Conservation (phyloP, 2,329 filamentous ascomycete genomes). For the Talaromyces pinophilus region DNA sequence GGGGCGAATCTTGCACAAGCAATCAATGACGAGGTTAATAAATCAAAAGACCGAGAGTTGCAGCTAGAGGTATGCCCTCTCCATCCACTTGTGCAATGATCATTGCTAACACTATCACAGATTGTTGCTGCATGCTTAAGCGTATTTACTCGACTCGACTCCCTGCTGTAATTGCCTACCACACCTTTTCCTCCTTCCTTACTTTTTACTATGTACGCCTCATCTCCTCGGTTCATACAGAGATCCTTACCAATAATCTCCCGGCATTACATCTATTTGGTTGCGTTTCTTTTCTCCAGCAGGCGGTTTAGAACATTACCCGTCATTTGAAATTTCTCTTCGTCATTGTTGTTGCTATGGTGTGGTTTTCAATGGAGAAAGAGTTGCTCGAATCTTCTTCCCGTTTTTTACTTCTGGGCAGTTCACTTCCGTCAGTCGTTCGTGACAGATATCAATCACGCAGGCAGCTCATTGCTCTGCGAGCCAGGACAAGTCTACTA, state of each 20-base stretch:
- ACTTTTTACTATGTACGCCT: slow-evolving; percentile 20
- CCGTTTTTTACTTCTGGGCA: neutral
- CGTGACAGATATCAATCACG: neutral
- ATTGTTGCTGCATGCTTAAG: slow-evolving; percentile 92
- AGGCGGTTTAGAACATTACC: slow-evolving; percentile 22
- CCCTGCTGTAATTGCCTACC: slow-evolving; percentile 65
- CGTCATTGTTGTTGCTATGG: slow-evolving; percentile 19
- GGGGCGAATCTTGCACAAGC: slow-evolving; percentile 89
- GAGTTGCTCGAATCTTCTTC: slow-evolving; percentile 1
- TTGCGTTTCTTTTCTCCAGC: slow-evolving; percentile 19
- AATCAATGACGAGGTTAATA: slow-evolving; percentile 82
- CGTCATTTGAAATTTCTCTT: slow-evolving; percentile 18
- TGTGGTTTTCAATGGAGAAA: slow-evolving; percentile 4
- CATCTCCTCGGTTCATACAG: slow-evolving; percentile 12
- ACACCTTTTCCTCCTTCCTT: slow-evolving; percentile 5
- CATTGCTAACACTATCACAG: slow-evolving; percentile 38
- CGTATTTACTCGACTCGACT: slow-evolving; percentile 97
- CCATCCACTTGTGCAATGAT: slow-evolving; percentile 22
- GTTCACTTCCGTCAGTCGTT: neutral
- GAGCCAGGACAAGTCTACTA: slow-evolving; percentile 10
- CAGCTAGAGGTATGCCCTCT: slow-evolving; percentile 77
- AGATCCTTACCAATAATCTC: slow-evolving; percentile 12
- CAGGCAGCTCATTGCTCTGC: neutral
- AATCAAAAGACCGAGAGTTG: slow-evolving; percentile 87
- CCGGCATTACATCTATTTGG: slow-evolving; percentile 3